phyloP scores from a whole-genome alignment of 2,329 filamentous ascomycete species.

The Biscogniauxia mediterranea region DNA sequence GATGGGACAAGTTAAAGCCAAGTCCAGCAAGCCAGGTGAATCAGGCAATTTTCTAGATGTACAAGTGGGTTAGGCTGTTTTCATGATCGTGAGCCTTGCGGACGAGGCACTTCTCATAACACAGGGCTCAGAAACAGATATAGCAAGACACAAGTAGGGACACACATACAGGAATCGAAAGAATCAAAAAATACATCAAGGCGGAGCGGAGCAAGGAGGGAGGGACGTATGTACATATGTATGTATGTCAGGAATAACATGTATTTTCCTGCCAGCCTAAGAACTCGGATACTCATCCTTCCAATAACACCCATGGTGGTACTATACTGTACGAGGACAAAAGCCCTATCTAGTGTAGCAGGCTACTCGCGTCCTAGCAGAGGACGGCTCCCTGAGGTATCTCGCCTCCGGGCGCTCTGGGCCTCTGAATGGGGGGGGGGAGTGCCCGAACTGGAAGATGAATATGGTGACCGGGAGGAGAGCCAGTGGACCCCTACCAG shows the following conservation, averaged over 20 bases:
- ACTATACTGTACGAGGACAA: conserved; percentile 8
- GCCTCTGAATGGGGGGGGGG: conserved; percentile 10
- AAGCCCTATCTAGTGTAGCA: not conserved
- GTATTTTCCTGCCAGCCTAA: not conserved
- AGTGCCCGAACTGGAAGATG: conserved; percentile 3
- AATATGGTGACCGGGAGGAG: conserved; percentile 9
- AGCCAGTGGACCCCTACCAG: conserved; percentile 6
- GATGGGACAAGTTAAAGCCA: conserved; percentile 4
- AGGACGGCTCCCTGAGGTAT: conserved; percentile 15
- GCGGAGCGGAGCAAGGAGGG: not conserved
- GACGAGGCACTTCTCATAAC: conserved; percentile 23
- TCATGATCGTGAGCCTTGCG: conserved; percentile 23
- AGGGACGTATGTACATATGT: not conserved
- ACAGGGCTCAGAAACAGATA: conserved; percentile 2
- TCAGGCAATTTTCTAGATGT: conserved; percentile 6
- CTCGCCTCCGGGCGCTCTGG: conserved; percentile 4
- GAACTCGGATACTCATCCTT: not conserved
- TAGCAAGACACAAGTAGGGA: not conserved
- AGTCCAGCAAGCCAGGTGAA: conserved; percentile 9
- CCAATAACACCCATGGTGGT: conserved; percentile 10
- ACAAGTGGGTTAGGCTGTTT: conserved; percentile 16
- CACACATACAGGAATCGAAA: not conserved
- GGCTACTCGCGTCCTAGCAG: not conserved
- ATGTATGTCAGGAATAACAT: conserved; percentile 2
- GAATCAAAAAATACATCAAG: not conserved